Evolutionary conservation across 1,139 yeast species (phyloP), one percentile per base, ranked within the genome.

Genomic region (Meyerozyma sp.): DNA sequence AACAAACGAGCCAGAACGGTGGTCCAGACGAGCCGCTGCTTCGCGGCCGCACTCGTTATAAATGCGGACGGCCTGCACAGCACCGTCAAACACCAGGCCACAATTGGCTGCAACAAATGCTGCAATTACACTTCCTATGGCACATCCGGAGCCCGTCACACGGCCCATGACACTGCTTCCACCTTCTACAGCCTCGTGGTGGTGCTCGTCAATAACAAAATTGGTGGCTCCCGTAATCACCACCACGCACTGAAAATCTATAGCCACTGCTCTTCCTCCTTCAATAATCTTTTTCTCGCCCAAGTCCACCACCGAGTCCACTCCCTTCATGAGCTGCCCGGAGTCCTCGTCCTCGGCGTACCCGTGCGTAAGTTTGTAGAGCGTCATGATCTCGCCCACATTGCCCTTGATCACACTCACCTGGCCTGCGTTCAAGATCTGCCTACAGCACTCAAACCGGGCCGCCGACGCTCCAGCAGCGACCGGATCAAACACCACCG

Each of bases 101-200:
- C 69, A 67, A 34, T 63, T 57, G 3, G 81, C 77, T 4, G 82
- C 82, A 8, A 82, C 56, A 51, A 72, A 76, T 1, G 87, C 72
- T 0, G 87, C 82, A 44, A 89, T 78, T 0, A 81, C 75, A 41
- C 93, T 82, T 1, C 95, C 96, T 40, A 89, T 66, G 0, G 93
- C 78, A 51, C 97, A 91, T 0, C 97, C 98, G 2, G 94, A 75
- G 0, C 96, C 97, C 0, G 97, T 90, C n/a, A 90, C 77, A 11
- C 68, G 59, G 1, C 86, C 85, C 85, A 90, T 83, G 38, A 82
- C 56, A 16, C 68, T 63, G 51, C 82, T 76, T 0, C 96, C 94
- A 11, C 93, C 94, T 2, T 58, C 49, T 4, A 81, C 60, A 10
- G 36, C 50, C 2, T 44, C 49, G 4, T 49, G 42, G 23, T 46